A percentile compares a stretch with the other conserved stretches of the same genome.
These are phyloP conservation scores for Ascochyta fabae DNA, from an alignment of 2,329 filamentous ascomycete species.

Conservation along the genomic window DNA sequence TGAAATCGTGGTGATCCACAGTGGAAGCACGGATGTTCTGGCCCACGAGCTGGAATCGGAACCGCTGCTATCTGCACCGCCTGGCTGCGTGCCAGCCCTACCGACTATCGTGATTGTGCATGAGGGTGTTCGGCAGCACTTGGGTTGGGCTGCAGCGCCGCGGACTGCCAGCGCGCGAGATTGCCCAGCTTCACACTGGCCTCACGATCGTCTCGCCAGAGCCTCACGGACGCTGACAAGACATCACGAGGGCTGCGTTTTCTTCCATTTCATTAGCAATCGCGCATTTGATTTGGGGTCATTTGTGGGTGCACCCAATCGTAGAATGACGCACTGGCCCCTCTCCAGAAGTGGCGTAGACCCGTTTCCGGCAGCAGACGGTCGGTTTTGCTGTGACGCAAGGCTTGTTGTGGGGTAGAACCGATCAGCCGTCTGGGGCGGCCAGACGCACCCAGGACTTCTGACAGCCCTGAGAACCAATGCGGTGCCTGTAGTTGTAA, in stretches of 20 bases:
- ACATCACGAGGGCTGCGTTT: conserved; percentile 16
- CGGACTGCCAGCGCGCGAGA: conserved; percentile 19
- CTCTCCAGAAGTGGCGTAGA: conserved; percentile 18
- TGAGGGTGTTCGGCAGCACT: neutral
- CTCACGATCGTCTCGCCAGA: conserved; percentile 2
- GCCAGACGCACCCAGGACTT: conserved; percentile 16
- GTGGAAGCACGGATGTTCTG: conserved; percentile 21
- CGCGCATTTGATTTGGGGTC: conserved; percentile 9
- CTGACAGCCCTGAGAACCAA: conserved; percentile 6
- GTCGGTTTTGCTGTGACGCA: conserved; percentile 19
- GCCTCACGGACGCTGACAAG: conserved; percentile 4
- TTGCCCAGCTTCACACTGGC: neutral
- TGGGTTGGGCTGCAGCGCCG: conserved; percentile 16
- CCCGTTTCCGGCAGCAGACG: conserved; percentile 25
- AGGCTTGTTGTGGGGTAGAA: conserved; percentile 21
- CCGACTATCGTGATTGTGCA: conserved; percentile 22
- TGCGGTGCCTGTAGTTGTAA: conserved; percentile 11
- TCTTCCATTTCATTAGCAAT: conserved; percentile 18
- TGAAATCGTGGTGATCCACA: conserved; percentile 21
- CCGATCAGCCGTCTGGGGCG: conserved; percentile 21
- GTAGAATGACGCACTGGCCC: conserved; percentile 25
- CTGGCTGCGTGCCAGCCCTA: conserved; percentile 22
- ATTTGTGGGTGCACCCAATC: conserved; percentile 20
- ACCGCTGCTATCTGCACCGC: conserved; percentile 32
- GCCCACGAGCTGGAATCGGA: conserved; percentile 40